phyloP scores from a whole-genome alignment of 768 basidiomycete species.

The Suillus variegatus region DNA sequence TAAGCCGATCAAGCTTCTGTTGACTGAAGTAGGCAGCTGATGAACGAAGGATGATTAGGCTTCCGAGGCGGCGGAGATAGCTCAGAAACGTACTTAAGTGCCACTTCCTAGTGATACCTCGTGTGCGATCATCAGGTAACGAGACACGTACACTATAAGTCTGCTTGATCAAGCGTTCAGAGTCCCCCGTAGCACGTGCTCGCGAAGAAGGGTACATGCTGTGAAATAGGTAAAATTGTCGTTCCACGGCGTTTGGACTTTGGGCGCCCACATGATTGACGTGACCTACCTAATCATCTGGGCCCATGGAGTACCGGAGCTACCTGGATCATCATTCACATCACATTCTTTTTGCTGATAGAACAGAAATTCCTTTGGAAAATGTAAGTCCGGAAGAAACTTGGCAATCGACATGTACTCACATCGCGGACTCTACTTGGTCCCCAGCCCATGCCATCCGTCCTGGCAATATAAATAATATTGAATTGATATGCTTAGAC shows the following conservation, averaged over 20 bases:
- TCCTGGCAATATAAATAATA: constrained; percentile 34
- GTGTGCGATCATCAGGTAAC: constrained; percentile 44
- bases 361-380: constrained; percentile 52
- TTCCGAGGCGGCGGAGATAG: constrained; percentile 28
- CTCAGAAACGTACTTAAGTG: constrained; percentile 48
- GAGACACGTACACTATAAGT: constrained; percentile 54
- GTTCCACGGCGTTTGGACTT: constrained; percentile 15
- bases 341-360: constrained; percentile 53
- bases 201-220: constrained; percentile 43
- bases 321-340: constrained; percentile 38
- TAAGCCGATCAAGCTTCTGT: constrained; percentile 67
- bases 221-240: constrained; percentile 16
- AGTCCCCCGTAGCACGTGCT: constrained; percentile 38
- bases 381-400: constrained; percentile 4
- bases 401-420: constrained; percentile 10
- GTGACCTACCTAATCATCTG: constrained; percentile 64
- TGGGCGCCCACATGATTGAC: constrained; percentile 34
- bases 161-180: constrained; percentile 53
- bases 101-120: constrained; percentile 49
- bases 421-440: constrained; percentile 69
- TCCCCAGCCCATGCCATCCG: constrained; percentile 81
- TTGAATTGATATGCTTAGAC: not conserved
- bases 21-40: constrained; percentile 86
- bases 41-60: constrained; percentile 15
- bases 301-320: constrained; percentile 70